A percentile compares a stretch with the other conserved stretches of the same genome.
These are phyloP conservation scores for Penicillium occitanis DNA, from an alignment of 2,329 filamentous ascomycete genomes.

Conservation along the genomic window DNA sequence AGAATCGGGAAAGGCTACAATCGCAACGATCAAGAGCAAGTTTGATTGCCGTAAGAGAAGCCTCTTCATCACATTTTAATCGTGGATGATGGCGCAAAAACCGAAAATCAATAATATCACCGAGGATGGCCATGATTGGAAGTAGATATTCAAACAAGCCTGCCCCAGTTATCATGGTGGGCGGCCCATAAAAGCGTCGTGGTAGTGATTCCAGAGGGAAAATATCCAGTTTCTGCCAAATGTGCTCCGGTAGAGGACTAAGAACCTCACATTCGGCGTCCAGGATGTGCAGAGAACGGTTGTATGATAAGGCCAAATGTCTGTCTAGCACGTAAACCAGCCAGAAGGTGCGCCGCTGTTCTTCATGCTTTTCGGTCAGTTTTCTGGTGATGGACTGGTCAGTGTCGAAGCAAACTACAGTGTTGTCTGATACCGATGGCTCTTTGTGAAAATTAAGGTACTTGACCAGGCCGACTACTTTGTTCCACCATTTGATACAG, in stretches of 20 bases:
- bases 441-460: conserved; percentile 42
- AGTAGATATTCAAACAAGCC: conserved; percentile 54
- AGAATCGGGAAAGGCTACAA: background rate
- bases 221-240: conserved; percentile 9
- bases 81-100: conserved; percentile 47
- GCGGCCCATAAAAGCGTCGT: conserved; percentile 37
- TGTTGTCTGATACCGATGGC: conserved; percentile 32
- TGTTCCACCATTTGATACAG: conserved; percentile 51
- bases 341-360: background rate
- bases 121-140: conserved; percentile 51
- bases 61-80: conserved; percentile 41
- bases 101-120: conserved; percentile 52
- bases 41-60: background rate
- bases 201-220: background rate
- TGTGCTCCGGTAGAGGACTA: conserved; percentile 14
- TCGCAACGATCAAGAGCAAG: background rate
- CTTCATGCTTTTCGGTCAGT: background rate
- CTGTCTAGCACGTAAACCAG: conserved; percentile 41
- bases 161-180: conserved; percentile 38
- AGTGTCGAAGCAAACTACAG: conserved; percentile 35
- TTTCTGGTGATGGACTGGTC: background rate
- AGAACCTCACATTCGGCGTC: conserved; percentile 50
- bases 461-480: conserved; percentile 43
- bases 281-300: conserved; percentile 45
- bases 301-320: conserved; percentile 51